Evolutionary conservation across 768 basidiomycete species (phyloP), one percentile per base, ranked within the genome.

Genomic region (Hortiboletus campestris): DNA sequence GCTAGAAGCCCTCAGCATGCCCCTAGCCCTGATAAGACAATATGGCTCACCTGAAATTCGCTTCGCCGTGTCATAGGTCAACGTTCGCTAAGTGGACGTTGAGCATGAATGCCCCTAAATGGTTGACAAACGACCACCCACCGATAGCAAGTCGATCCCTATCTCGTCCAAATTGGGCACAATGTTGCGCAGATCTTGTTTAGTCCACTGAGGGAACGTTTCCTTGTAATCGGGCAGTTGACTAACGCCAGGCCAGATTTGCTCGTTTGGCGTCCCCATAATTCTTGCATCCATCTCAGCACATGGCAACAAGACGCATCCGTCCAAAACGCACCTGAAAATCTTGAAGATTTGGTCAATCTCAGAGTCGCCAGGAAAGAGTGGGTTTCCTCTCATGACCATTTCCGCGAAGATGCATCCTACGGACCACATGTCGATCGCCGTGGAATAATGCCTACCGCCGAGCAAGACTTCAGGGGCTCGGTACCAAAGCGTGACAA

Each of bases 381-480:
- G 79, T 2, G 96, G 83, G 84, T 68, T 86, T 61, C 90, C 90
- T 57, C 84, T 81, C 89, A 95, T 91, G 51, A 93, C 88, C 96
- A 98, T 98, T 76, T 99, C 97, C 9, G 96, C 96, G 67, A 97
- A 93, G 70, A 99, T 98, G 68, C 95, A 98, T 0, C 90, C 97
- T 20, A 99, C 96, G n/a, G 93, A 95, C 97, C 97, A 99, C 93
- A 98, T 97, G 75, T 99, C 97, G 66, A 99, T 91, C 3, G 94
- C 92, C 2, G 97, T 99, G 16, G 93, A 88, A 75, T 99, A 99
- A 71, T 98, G 94, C 41, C 95, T 86, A 6, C 92, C 89, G 31
- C 96, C 96, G 2, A 99, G 86, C 19, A 99, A 78, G 47, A 99
- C 96, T 72, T 99, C 97, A 4, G 97, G 97, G 6, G 96, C 93